Evolutionary conservation across 2,329 filamentous ascomycete genomes (phyloP).

Genomic region (Elsinoe batatas): DNA sequence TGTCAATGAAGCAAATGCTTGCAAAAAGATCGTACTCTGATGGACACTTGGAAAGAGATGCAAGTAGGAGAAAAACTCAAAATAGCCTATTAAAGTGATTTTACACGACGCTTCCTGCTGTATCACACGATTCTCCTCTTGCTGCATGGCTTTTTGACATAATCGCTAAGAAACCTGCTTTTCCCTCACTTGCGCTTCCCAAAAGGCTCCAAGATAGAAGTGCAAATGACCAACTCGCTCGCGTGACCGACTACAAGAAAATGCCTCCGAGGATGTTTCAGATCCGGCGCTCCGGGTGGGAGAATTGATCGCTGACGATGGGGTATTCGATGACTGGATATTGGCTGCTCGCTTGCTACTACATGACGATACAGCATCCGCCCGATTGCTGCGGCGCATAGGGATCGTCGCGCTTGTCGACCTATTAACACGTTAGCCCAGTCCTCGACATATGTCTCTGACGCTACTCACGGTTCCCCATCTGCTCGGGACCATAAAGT

Average conservation of each 20-base stretch:
- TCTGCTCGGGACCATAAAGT: conserved; percentile 97
- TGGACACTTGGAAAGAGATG: neutral
- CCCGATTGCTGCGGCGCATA: conserved; percentile 90
- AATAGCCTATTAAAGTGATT: conserved; percentile 11
- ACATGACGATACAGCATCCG: conserved; percentile 96
- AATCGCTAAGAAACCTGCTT: neutral
- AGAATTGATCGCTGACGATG: neutral
- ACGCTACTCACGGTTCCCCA: conserved; percentile 62
- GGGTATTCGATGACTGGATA: neutral
- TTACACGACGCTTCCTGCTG: conserved; percentile 4
- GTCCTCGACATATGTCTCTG: neutral
- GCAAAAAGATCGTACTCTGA: neutral
- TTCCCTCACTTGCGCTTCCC: conserved; percentile 4
- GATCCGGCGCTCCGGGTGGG: neutral
- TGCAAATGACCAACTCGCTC: conserved; percentile 13
- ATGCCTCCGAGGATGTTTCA: conserved; percentile 4
- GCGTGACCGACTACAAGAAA: neutral
- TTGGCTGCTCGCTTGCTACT: conserved; percentile 23
- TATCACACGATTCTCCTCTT: neutral
- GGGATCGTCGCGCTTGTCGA: conserved; percentile 94
- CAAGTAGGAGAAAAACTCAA: neutral
- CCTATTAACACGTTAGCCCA: conserved; percentile 34
- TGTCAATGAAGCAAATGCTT: too few species aligned
- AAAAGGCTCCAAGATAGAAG: neutral
- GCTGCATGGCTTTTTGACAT: neutral